These are phyloP conservation scores for Cystobasidium slooffiae DNA, from an alignment of 1,284 basidiomycete species.

Conservation along the genomic window DNA sequence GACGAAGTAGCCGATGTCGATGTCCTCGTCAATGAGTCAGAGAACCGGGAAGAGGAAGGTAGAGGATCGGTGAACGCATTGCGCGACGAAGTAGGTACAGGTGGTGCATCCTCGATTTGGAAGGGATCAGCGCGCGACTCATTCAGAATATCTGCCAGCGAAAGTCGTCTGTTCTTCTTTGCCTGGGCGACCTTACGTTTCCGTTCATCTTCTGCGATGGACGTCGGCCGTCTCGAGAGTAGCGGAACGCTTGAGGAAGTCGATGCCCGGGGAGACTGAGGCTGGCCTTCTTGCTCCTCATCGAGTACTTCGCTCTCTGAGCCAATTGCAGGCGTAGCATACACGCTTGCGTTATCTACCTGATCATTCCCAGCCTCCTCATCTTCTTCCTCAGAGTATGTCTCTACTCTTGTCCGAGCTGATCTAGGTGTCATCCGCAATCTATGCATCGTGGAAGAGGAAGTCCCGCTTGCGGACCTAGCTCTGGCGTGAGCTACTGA, in stretches of 20 bases:
- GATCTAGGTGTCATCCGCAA: slow-evolving; percentile 23
- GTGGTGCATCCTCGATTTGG: neutral
- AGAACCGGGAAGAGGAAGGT: neutral
- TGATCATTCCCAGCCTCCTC: neutral
- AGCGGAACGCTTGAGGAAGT: too few relatives aligned
- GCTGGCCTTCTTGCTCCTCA: neutral
- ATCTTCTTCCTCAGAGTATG: neutral
- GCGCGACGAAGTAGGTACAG: neutral
- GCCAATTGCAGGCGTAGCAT: neutral
- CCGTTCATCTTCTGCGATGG: neutral
- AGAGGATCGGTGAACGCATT: neutral
- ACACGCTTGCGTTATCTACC: neutral
- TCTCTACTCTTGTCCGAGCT: neutral
- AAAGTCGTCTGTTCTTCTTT: slow-evolving; percentile 15
- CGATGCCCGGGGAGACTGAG: too few relatives aligned
- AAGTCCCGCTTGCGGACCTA: neutral
- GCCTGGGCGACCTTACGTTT: neutral
- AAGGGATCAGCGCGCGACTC: slow-evolving; percentile 1
- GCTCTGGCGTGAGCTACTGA: neutral
- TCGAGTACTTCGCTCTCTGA: neutral
- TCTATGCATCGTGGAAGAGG: neutral
- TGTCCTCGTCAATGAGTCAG: neutral
- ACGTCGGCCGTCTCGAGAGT: neutral
- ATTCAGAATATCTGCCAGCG: slow-evolving; percentile 22
- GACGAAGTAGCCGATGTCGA: neutral